Conservation (phyloP, 2,329 filamentous ascomycete genomes). For the Hymenoscyphus repandus region DNA sequence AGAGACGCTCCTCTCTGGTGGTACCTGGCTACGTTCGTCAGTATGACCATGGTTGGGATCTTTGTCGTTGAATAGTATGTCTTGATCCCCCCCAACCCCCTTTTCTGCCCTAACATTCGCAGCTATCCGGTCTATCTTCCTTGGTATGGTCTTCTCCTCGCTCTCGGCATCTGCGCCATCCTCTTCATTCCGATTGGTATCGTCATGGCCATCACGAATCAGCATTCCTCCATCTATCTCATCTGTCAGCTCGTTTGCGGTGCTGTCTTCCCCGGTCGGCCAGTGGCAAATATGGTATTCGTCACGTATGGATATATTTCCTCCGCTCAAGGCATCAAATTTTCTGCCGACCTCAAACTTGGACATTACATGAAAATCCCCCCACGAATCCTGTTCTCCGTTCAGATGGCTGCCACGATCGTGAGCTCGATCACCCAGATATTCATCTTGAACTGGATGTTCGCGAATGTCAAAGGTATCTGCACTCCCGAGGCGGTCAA, state of each 20-base stretch:
- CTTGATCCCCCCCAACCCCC: not conserved
- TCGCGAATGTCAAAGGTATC: conserved; percentile 67
- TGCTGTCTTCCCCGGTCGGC: conserved; percentile 74
- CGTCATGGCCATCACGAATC: conserved; percentile 89
- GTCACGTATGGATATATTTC: conserved; percentile 89
- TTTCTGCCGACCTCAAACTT: conserved; percentile 80
- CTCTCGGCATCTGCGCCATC: conserved; percentile 69
- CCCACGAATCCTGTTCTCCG: conserved; percentile 70
- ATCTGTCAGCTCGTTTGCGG: conserved; percentile 84
- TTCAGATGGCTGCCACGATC: conserved; percentile 70
- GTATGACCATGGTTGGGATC: conserved; percentile 73
- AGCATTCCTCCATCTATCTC: conserved; percentile 80
- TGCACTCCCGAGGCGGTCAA: conserved; percentile 78
- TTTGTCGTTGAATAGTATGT: conserved; percentile 80
- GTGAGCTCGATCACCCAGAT: conserved; percentile 79
- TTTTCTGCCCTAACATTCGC: conserved; percentile 16
- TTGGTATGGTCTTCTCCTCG: conserved; percentile 80
- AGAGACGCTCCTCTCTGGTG: conserved; percentile 75
- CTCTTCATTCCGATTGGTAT: conserved; percentile 90
- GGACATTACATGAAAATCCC: conserved; percentile 88
- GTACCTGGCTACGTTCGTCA: conserved; percentile 71
- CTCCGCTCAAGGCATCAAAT: conserved; percentile 83
- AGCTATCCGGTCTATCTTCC: conserved; percentile 77
- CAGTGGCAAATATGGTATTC: conserved; percentile 90
- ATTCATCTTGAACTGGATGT: conserved; percentile 86